phyloP scores from a whole-genome alignment of 140 eudicot species.

The Senecio squalidus region DNA sequence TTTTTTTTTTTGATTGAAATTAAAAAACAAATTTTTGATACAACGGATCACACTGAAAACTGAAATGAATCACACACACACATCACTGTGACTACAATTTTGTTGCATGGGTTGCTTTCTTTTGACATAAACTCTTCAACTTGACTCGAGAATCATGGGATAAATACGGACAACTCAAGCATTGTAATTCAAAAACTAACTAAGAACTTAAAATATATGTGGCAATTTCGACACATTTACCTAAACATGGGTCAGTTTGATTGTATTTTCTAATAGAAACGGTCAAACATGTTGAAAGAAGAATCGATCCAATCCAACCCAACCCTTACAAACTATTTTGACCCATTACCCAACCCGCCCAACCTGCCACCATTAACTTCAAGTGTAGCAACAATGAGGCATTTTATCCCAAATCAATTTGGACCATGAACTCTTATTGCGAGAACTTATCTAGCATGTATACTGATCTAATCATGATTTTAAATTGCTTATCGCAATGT shows the following conservation, averaged over 20 bases:
- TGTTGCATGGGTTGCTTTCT: not conserved
- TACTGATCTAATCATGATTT: not conserved
- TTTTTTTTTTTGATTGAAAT: too few relatives aligned
- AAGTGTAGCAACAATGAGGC: not conserved
- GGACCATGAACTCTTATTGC: not conserved
- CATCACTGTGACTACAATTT: not conserved
- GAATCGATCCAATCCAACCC: too few relatives aligned
- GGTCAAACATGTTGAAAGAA: too few relatives aligned
- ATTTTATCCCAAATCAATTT: not conserved
- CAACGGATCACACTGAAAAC: not conserved
- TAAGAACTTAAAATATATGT: too few relatives aligned
- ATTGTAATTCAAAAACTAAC: not conserved
- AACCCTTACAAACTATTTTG: too few relatives aligned
- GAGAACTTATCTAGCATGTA: not conserved
- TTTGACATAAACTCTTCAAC: not conserved
- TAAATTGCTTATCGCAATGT: not conserved
- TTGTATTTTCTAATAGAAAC: too few relatives aligned
- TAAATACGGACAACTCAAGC: not conserved
- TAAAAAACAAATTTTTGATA: conserved; percentile 1
- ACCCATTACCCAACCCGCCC: too few relatives aligned
- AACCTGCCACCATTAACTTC: too few relatives aligned
- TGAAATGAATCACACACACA: not conserved
- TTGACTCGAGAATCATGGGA: not conserved
- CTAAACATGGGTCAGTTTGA: too few relatives aligned
- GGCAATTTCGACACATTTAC: too few relatives aligned